These are phyloP conservation scores for Trichoderma pleuroti DNA, from an alignment of 2,329 filamentous ascomycete species.

Conservation along the genomic window DNA sequence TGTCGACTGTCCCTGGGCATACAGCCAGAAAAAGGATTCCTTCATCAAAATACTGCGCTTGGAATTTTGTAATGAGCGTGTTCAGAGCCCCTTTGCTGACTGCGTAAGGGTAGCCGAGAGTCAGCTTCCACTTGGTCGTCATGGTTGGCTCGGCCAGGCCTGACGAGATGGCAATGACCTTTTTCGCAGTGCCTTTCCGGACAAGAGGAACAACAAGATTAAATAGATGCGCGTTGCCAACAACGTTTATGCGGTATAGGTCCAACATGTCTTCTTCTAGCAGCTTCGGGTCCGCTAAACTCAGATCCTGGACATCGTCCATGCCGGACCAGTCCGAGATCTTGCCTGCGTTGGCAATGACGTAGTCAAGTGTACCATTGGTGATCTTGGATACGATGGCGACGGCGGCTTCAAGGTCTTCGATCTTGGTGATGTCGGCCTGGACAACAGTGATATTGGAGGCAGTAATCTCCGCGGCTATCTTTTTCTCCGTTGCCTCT, in stretches of 20 bases:
- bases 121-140: background rate
- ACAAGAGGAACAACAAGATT: background rate
- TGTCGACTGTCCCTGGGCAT: background rate
- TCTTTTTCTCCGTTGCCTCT: background rate
- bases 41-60: background rate
- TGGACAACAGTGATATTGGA: background rate
- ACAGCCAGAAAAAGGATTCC: background rate
- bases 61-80: background rate
- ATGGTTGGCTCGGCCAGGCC: background rate
- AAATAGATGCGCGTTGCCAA: background rate
- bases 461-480: background rate
- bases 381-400: background rate
- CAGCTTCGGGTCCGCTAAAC: background rate
- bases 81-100: background rate
- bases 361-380: background rate
- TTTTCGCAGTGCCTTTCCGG: background rate
- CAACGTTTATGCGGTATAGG: background rate
- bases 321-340: background rate
- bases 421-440: background rate
- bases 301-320: background rate
- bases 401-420: background rate
- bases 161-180: background rate
- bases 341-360: background rate
- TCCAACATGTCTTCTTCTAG: background rate
- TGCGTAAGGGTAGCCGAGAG: background rate